phyloP scores from a whole-genome alignment of 2,329 filamentous ascomycete genomes.

The Fusarium goolgardi region DNA sequence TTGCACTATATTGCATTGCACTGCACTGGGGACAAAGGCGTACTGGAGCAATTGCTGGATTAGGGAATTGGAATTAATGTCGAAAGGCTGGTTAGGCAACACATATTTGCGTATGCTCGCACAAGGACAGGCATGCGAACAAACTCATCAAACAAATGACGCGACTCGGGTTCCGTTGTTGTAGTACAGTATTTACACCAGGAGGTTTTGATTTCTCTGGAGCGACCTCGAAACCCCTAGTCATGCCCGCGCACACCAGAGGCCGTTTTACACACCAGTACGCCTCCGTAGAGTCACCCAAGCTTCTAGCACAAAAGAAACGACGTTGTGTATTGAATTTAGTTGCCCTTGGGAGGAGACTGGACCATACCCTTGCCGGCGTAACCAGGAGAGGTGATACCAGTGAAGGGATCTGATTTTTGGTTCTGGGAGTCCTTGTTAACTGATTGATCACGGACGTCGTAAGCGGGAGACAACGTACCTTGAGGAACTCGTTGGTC shows the following conservation, averaged over 20 bases:
- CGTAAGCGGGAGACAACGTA: constrained; percentile 53
- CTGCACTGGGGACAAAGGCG: constrained; percentile 4
- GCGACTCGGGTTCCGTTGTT: constrained; percentile 54
- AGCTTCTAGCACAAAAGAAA: constrained; percentile 54
- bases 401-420: constrained; percentile 87
- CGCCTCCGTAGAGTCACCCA: constrained; percentile 47
- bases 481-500: constrained; percentile 92
- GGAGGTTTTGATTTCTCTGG: constrained; percentile 46
- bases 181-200: constrained; percentile 60
- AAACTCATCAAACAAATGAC: constrained; percentile 49
- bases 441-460: constrained; percentile 12
- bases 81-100: constrained; percentile 29
- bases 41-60: constrained; percentile 30
- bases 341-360: constrained; percentile 67
- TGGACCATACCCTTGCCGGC: constrained; percentile 82
- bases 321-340: constrained; percentile 49
- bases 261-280: constrained; percentile 52
- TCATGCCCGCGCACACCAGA: constrained; percentile 45
- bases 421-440: constrained; percentile 69
- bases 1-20: constrained; percentile 1
- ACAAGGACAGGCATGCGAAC: constrained; percentile 34
- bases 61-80: constrained; percentile 24
- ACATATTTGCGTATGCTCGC: constrained; percentile 22
- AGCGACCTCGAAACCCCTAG: constrained; percentile 49
- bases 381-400: constrained; percentile 83